Base-by-base conservation (phyloP, 768 basidiomycete species). In the Mycena crocata region DNA sequence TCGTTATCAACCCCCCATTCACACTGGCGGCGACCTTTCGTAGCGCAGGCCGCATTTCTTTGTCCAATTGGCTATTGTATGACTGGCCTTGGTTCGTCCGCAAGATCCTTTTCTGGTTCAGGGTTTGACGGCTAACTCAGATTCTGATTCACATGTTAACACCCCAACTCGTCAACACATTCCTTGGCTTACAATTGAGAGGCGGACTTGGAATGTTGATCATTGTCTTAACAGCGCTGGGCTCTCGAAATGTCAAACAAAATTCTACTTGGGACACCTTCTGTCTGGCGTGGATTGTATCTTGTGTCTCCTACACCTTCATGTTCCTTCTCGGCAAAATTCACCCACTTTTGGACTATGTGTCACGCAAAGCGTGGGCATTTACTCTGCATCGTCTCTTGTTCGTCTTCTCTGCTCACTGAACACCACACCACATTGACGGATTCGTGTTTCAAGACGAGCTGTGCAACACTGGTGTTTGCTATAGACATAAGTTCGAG, bases 251-350 rank as follows among this genome's bases (percentile, higher is more conserved):
- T 14, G 72, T 80, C 57, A 77, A 76, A 40, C 74, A 77, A 50
- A 74, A 74, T 62, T 60, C 75, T n/a, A 78, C 78, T 1, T 80
- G 77, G 78, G 78, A 78, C 61, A 76, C 74, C 57, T 79, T 80
- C 62, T 68, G 71, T 31, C 44, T 59, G 7, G 73, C 74, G 24
- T 80, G 78, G 78, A 74, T 78, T 34, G 19, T 78, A 37, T 78
- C 76, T 5, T 68, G 68, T 28, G 37, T 75, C 24, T 78, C 75
- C 15, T 80, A 79, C 48, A 74, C 75, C n/a, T 68, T 79, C 35
- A 69, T 77, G 32, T 72, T 75, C 61, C 61, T 79, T 54, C 68
- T 76, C 48, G 78, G 78, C 75, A 77, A 66, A 64, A 67, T 46
- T 70, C 72, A 4, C 70, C 73, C 4, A 46, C 28, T n/a, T 68